These are phyloP conservation scores for Avena atlantica DNA, from an alignment of 176 grass and related monocot species.

Conservation along the genomic window DNA sequence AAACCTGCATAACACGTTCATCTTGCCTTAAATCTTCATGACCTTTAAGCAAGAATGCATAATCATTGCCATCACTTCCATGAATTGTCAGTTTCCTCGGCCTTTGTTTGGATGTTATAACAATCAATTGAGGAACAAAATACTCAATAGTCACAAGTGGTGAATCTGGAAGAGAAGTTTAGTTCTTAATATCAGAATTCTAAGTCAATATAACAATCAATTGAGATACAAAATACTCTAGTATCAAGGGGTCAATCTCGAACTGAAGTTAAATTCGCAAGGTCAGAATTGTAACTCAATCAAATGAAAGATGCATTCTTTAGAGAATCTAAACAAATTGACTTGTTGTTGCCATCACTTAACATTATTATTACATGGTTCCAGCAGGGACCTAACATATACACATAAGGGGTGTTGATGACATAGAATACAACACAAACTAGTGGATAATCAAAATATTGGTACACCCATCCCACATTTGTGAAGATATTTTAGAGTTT, in stretches of 20 bases:
- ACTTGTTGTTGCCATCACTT: conserved; percentile 19
- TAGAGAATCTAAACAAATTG: conserved; percentile 2
- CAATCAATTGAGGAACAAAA: conserved; percentile 89
- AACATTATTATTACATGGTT: conserved; percentile 20
- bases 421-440: not conserved
- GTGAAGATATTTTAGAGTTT: not conserved
- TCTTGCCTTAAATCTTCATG: conserved; percentile 99
- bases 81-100: conserved; percentile 93
- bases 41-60: conserved; percentile 97
- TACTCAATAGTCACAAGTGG: conserved; percentile 80
- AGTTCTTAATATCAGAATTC: conserved; percentile 35
- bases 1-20: conserved; percentile 99
- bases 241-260: conserved; percentile 74
- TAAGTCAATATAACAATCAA: conserved; percentile 63
- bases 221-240: conserved; percentile 75
- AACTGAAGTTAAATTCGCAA: conserved; percentile 38
- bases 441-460: conserved; percentile 6
- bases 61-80: conserved; percentile 93
- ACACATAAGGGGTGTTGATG: conserved; percentile 10
- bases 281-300: conserved; percentile 14
- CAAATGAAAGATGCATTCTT: not conserved
- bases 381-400: conserved; percentile 12
- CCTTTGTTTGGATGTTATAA: conserved; percentile 97
- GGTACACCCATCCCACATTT: conserved; percentile 4
- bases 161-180: conserved; percentile 66